Evolutionary conservation across 257 asterid species (phyloP).

Genomic region (Coffea canephora): DNA sequence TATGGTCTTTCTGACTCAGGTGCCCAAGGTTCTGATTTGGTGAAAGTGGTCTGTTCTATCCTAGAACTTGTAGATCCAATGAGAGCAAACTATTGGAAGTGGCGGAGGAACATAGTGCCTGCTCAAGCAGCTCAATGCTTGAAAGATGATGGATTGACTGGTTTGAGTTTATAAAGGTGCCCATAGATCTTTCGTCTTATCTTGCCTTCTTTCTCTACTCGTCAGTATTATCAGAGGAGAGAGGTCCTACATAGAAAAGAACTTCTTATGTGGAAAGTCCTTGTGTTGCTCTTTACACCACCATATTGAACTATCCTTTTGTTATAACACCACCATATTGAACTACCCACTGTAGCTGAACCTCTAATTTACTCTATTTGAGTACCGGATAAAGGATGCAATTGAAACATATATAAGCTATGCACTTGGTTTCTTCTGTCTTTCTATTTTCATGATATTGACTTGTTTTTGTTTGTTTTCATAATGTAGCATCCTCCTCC

Average conservation of each 20-base stretch:
- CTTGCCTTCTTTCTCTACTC: neutral
- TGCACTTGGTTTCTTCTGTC: neutral
- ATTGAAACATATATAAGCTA: neutral
- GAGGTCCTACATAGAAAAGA: neutral
- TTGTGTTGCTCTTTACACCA: neutral
- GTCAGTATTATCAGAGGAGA: neutral
- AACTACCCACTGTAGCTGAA: neutral
- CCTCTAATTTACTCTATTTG: neutral
- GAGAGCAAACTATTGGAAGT: conserved; percentile 83
- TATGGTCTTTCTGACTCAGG: conserved; percentile 32
- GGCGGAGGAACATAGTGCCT: conserved; percentile 56
- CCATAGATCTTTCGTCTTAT: neutral
- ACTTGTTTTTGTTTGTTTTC: neutral
- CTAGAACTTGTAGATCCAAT: conserved; percentile 68
- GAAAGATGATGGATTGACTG: conserved; percentile 22
- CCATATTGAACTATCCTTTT: neutral
- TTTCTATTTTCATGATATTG: neutral
- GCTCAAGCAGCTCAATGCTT: conserved; percentile 19
- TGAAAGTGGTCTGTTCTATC: conserved; percentile 44
- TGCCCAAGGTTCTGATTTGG: conserved; percentile 33
- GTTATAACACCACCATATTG: neutral
- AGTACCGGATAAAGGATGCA: neutral
- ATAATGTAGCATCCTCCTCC: neutral
- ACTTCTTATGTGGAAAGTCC: neutral
- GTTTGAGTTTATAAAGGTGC: conserved; percentile 7